phyloP scores from a whole-genome alignment of 2,329 filamentous ascomycete genomes.

The Trichoderma lentiforme region DNA sequence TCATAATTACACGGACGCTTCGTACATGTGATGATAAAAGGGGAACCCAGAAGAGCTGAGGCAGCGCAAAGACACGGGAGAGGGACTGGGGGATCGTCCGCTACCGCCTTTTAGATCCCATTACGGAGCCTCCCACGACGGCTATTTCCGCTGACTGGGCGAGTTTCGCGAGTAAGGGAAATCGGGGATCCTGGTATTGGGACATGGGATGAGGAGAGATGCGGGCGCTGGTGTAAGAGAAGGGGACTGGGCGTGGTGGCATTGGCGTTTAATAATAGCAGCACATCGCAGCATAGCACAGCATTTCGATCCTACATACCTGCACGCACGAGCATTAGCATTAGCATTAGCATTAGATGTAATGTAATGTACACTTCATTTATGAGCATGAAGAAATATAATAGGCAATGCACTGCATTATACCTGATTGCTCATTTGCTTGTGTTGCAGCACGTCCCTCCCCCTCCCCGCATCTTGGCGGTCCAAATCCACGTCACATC shows the following conservation, averaged over 20 bases:
- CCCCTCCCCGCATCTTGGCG: conserved; percentile 1
- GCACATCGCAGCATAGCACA: neutral
- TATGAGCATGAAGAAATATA: neutral
- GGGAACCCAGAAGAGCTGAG: neutral
- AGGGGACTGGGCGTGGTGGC: neutral
- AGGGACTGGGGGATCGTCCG: conserved; percentile 11
- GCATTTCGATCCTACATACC: neutral
- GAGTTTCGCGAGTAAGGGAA: neutral
- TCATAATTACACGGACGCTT: neutral
- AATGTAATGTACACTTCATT: neutral
- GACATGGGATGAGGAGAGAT: neutral
- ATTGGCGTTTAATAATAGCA: neutral
- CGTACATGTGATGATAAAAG: neutral
- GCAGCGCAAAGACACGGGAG: neutral
- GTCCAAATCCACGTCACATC: conserved; percentile 2
- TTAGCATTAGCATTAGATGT: neutral
- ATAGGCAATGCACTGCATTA: neutral
- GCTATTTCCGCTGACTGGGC: neutral
- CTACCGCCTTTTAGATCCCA: conserved; percentile 11
- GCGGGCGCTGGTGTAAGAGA: neutral
- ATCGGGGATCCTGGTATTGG: neutral
- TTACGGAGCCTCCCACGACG: neutral
- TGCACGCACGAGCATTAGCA: neutral
- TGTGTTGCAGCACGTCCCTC: neutral
- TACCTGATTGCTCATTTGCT: neutral